phyloP scores from a whole-genome alignment of 2,329 filamentous ascomycete genomes.

The Pyrenochaeta sp. region DNA sequence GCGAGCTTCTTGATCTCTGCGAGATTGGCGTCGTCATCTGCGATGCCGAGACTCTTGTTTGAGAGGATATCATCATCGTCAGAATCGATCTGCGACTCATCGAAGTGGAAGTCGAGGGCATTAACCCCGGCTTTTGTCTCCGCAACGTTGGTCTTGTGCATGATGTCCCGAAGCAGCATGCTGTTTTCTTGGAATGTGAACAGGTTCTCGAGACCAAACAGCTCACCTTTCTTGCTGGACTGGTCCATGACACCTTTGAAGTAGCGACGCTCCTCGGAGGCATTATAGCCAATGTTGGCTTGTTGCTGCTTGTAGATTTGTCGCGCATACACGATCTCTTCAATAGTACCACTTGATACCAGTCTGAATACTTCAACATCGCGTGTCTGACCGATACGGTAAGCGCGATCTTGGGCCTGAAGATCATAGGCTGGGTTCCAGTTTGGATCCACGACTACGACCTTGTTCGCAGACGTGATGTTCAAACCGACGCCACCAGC shows the following conservation, averaged over 20 bases:
- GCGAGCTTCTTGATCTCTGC: constrained; percentile 69
- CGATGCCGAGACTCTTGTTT: constrained; percentile 36
- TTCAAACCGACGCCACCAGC: constrained; percentile 94
- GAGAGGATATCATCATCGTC: constrained; percentile 39
- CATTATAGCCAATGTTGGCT: constrained; percentile 95
- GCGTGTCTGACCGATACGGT: constrained; percentile 90
- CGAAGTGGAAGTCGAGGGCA: constrained; percentile 74
- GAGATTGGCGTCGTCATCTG: constrained; percentile 40
- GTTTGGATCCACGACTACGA: constrained; percentile 95
- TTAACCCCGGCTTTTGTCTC: constrained; percentile 87
- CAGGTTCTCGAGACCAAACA: constrained; percentile 89
- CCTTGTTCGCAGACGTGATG: constrained; percentile 97
- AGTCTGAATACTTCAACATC: constrained; percentile 96
- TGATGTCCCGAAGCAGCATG: constrained; percentile 88
- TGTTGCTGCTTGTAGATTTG: constrained; percentile 99
- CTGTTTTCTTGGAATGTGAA: constrained; percentile 83
- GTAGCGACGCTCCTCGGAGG: constrained; percentile 89
- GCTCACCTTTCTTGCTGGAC: constrained; percentile 83
- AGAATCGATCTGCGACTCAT: constrained; percentile 39
- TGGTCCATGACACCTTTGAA: constrained; percentile 94
- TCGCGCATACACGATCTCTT: constrained; percentile 95
- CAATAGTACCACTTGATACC: constrained; percentile 89
- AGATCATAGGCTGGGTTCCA: constrained; percentile 97
- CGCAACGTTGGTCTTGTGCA: constrained; percentile 97
- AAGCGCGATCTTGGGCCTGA: constrained; percentile 94